phyloP scores from a whole-genome alignment of 2,329 filamentous ascomycete species.

The Pestalotiopsis sp. region DNA sequence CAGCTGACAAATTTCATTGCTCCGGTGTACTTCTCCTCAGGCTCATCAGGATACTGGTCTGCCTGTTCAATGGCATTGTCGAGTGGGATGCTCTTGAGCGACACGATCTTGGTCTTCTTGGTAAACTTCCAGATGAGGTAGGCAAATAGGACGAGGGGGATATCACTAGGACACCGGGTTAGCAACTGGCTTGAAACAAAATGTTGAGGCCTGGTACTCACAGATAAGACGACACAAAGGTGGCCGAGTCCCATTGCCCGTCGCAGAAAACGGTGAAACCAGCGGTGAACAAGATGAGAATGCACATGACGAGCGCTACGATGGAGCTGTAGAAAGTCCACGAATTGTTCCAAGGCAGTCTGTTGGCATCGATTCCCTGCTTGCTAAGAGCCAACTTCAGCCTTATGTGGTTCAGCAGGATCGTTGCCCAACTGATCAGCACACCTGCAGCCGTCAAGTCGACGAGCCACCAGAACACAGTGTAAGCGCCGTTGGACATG shows the following conservation, averaged over 20 bases:
- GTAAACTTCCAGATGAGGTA: constrained; percentile 68
- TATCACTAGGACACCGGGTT: constrained; percentile 46
- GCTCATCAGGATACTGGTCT: constrained; percentile 35
- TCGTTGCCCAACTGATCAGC: constrained; percentile 64
- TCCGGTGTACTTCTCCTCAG: constrained; percentile 27
- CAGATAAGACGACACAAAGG: constrained; percentile 66
- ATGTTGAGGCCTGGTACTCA: constrained; percentile 37
- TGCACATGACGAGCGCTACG: constrained; percentile 59
- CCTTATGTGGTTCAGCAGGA: constrained; percentile 62
- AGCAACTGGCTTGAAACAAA: not conserved
- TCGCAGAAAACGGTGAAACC: constrained; percentile 67
- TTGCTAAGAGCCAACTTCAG: constrained; percentile 54
- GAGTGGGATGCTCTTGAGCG: constrained; percentile 54
- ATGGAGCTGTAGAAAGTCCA: constrained; percentile 67
- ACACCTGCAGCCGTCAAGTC: constrained; percentile 64
- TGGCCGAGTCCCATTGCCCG: constrained; percentile 59
- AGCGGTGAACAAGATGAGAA: constrained; percentile 69
- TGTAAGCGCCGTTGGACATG: constrained; percentile 58
- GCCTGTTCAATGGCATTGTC: constrained; percentile 53
- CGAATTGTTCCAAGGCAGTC: constrained; percentile 64
- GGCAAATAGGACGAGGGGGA: constrained; percentile 58
- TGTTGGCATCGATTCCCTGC: constrained; percentile 52
- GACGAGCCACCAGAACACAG: constrained; percentile 68
- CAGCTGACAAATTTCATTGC: constrained; percentile 34
- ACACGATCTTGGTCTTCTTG: constrained; percentile 61